Base-by-base conservation (phyloP, 208 protist species). In the Leishmania mexicana region DNA sequence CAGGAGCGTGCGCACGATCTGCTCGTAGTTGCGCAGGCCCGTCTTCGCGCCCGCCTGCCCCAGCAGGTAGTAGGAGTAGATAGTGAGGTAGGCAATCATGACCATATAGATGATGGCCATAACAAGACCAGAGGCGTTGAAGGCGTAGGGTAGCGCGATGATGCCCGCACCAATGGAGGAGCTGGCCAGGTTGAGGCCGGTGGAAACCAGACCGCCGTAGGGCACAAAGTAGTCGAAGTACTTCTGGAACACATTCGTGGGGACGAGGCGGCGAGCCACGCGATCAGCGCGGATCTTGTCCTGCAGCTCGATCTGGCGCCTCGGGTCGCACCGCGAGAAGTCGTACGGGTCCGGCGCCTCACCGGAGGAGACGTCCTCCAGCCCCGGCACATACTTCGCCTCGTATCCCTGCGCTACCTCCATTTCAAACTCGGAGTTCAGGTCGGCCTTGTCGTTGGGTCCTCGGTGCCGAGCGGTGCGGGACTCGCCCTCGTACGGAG, bases 51-150 rank as follows among this genome's bases (percentile, higher is more conserved):
- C 79, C 1, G 65, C 87, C 51, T 81, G 57, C n/a, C 81, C 87
- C 24, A 96, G 84, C 35, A 92, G 83, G 35, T 83, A 80, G 64
- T 94, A 86, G 19, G 93, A 93, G 80, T 89, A 96, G 24, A 94
- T 76, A 10, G 86, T 95, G 38, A 90, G 57, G 45, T 85, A 54
- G 58, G 80, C 74, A 40, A 93, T 87, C 40, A 80, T 53, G 8
- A 87, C 70, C 78, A 87, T 82, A 54, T 87, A 87, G 47, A 87
- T 75, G 53, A 89, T 57, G 17, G 78, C 85, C 80, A 94, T 87
- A 24, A 89, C 73, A 6, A 92, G 5, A 40, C 92, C 92, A 42
- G 80, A 87, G 54, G 78, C 85, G 47, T 88, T 75, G 80, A 94
- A 92, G 62, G 93, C 88, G 47, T 81, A 85, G 17, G 91, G 91